These are phyloP conservation scores for Trichoderma hamatum DNA, from an alignment of 2,329 filamentous ascomycete genomes.

Conservation along the genomic window DNA sequence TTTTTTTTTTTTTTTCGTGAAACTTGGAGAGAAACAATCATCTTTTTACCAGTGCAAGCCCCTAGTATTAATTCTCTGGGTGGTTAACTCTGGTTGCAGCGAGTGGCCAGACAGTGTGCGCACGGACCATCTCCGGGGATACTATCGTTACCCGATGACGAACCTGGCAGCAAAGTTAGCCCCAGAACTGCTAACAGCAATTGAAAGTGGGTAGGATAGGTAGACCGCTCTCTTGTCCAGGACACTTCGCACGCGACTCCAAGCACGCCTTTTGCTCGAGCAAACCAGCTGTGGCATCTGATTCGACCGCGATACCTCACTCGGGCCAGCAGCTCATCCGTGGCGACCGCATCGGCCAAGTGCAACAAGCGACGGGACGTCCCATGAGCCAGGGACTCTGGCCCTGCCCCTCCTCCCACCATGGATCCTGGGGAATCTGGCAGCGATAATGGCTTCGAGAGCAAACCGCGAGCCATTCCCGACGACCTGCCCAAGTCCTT, in stretches of 20 bases:
- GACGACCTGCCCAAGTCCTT: slow-evolving; percentile 87
- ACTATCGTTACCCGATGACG: slow-evolving; percentile 23
- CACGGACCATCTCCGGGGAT: slow-evolving; percentile 25
- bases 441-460: slow-evolving; percentile 43
- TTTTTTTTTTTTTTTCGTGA: background rate
- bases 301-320: background rate
- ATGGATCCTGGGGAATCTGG: slow-evolving; percentile 63
- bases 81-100: background rate
- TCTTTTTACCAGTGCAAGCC: background rate
- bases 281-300: background rate
- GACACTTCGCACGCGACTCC: slow-evolving; percentile 22
- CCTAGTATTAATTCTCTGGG: background rate
- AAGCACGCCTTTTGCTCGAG: slow-evolving; percentile 1
- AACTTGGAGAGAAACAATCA: background rate
- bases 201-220: slow-evolving; percentile 27
- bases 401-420: slow-evolving; percentile 46
- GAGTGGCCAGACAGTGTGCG: slow-evolving; percentile 2
- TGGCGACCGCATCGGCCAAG: slow-evolving; percentile 3
- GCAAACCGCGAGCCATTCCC: slow-evolving; percentile 64
- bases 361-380: slow-evolving; percentile 22
- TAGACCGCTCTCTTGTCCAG: slow-evolving; percentile 25
- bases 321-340: slow-evolving; percentile 1
- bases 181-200: slow-evolving; percentile 6
- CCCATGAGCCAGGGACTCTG: slow-evolving; percentile 42
- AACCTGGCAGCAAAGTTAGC: slow-evolving; percentile 6